Evolutionary conservation across 306 rosid genomes (phyloP).

Genomic region (Amphicarpaea edgeworthii): DNA sequence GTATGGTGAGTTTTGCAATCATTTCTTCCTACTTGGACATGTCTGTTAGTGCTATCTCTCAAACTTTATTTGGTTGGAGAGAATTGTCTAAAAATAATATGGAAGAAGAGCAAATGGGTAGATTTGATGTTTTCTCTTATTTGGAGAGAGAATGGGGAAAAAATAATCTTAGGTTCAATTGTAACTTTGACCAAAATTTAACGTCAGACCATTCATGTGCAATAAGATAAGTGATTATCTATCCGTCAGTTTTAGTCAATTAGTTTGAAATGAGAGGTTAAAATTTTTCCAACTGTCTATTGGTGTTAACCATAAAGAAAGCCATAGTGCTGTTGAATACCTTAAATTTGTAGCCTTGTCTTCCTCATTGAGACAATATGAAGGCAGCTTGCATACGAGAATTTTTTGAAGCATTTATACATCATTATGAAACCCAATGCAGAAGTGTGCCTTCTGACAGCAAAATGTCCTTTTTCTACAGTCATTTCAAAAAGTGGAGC

Average conservation of each 20-base stretch:
- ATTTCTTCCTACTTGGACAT: conserved; percentile 12
- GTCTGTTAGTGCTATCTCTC: conserved; percentile 10
- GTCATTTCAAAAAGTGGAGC: conserved; percentile 89
- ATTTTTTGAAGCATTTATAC: conserved; percentile 18
- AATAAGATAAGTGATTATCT: not conserved
- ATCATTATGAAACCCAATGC: not conserved
- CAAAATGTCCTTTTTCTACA: conserved; percentile 41
- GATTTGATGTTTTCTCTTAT: too few species aligned
- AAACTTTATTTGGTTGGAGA: not conserved
- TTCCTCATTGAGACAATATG: conserved; percentile 18
- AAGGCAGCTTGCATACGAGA: not conserved
- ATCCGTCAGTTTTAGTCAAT: not conserved
- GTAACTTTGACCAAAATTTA: not conserved
- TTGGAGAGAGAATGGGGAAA: too few species aligned
- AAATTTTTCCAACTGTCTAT: not conserved
- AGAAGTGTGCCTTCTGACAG: conserved; percentile 20
- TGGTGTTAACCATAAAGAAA: conserved; percentile 1
- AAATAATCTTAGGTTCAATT: not conserved
- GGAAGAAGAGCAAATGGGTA: not conserved
- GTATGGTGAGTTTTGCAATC: conserved; percentile 59
- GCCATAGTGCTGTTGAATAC: conserved; percentile 7
- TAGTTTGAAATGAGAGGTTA: not conserved
- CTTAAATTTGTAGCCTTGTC: conserved; percentile 16
- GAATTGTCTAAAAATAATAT: not conserved
- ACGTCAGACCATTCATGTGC: not conserved